These are phyloP conservation scores for Solanum habrochaites DNA, from an alignment of 257 asterid species.

Conservation along the genomic window DNA sequence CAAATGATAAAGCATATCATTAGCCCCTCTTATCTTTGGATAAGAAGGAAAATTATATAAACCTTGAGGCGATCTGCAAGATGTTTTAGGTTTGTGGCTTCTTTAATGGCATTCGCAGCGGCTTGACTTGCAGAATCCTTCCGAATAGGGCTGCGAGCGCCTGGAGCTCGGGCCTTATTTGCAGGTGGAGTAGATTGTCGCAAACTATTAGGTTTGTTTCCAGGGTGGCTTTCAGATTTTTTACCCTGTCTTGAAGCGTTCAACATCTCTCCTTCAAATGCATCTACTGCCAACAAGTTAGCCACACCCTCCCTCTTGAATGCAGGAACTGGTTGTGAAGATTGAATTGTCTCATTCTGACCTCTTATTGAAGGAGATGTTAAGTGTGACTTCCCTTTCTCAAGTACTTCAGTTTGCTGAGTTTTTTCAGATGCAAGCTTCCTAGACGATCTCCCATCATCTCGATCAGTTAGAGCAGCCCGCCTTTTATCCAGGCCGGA, in stretches of 20 bases:
- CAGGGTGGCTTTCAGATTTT: constrained; percentile 46
- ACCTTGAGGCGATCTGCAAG: constrained; percentile 95
- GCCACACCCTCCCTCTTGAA: constrained; percentile 46
- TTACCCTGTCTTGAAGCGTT: constrained; percentile 41
- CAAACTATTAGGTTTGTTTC: constrained; percentile 21
- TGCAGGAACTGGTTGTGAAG: constrained; percentile 35
- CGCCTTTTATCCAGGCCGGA: constrained; percentile 38
- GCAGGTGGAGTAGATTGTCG: constrained; percentile 54
- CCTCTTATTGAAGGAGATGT: constrained; percentile 66
- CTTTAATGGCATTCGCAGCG: constrained; percentile 77
- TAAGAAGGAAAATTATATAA: not conserved
- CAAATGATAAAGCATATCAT: not conserved
- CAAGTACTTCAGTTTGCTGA: constrained; percentile 30
- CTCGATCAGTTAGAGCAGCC: constrained; percentile 28
- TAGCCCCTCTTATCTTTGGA: not conserved
- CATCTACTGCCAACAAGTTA: constrained; percentile 23
- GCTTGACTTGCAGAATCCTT: constrained; percentile 81
- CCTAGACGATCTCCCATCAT: constrained; percentile 37
- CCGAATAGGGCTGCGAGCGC: constrained; percentile 68
- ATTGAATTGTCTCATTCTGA: constrained; percentile 36
- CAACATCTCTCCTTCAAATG: constrained; percentile 26
- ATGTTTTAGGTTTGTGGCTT: constrained; percentile 93
- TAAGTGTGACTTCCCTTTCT: constrained; percentile 49
- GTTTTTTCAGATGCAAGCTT: constrained; percentile 23
- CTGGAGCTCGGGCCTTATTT: constrained; percentile 48